These are phyloP conservation scores for Acer campestre DNA, from an alignment of 345 rosid species.

Conservation along the genomic window DNA sequence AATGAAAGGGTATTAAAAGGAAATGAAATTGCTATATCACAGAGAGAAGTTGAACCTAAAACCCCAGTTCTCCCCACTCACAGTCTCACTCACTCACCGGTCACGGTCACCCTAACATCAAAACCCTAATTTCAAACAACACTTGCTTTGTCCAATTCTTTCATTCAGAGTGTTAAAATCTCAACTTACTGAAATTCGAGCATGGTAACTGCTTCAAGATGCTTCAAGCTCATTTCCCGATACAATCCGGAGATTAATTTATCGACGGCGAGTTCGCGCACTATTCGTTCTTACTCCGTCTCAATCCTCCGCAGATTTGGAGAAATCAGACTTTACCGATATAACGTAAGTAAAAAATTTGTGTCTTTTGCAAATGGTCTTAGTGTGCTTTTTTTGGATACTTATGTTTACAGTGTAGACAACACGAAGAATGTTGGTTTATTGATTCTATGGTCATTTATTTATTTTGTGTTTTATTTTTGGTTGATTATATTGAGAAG, in stretches of 20 bases:
- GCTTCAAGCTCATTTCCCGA: constrained; percentile 17
- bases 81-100: too few species aligned
- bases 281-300: not conserved
- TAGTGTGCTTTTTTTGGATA: not conserved
- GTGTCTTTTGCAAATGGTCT: not conserved
- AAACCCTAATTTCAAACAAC: constrained; percentile 13
- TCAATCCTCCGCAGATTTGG: not conserved
- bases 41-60: too few species aligned
- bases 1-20: too few species aligned
- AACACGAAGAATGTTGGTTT: not conserved
- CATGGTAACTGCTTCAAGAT: constrained; percentile 26
- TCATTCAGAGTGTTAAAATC: not conserved
- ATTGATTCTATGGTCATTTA: not conserved
- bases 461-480: not conserved
- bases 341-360: constrained; percentile 5
- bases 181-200: constrained; percentile 8
- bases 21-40: too few species aligned
- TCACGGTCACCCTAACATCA: not conserved
- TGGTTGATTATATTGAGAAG: not conserved
- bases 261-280: not conserved
- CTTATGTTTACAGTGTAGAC: not conserved
- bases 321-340: not conserved
- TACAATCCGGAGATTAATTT: not conserved
- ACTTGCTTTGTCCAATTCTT: not conserved
- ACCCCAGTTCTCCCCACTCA: not conserved